Base-by-base conservation (phyloP, 2,329 filamentous ascomycete species). In the Chrysosporium keratinophilum region DNA sequence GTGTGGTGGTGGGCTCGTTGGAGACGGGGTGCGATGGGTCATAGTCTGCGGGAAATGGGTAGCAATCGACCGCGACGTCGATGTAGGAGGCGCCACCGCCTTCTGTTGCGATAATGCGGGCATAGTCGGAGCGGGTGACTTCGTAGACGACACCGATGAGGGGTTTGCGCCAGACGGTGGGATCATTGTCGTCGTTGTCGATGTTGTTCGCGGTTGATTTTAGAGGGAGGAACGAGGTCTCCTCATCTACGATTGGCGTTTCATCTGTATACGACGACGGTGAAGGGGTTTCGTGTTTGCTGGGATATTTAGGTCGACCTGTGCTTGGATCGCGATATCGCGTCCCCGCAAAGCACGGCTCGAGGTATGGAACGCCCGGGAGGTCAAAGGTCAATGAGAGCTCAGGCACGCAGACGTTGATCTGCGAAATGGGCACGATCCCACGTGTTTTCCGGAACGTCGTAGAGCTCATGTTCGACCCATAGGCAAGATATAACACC, bases 131-230 rank as follows among this genome's bases (percentile, higher is more conserved):
- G 15, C 78, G 73, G 0, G 89, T 95, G 31, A 97, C 88, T 72
- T 97, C 90, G 72, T 98, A 98, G 3, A 97, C 93, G 14, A 95
- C 88, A 20, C 93, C 93, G 40, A 96, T 80, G 1, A 98, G 78
- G 3, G 88, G 87, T 63, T 89, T 90, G 58, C 82, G 74, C 89
- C 88, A 95, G 52, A 71, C 73, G 51, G 52, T 64, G 62, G 31
- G 61, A 44, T 35, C 53, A 48, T 54, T 43, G 44, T 74, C 71
- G 17, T 33, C 34, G 14, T 39, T 34, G 33, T 17, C 10, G 31
- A 3, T 41, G 14, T 50, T 42, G 28, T 39, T 28, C 23, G 7
- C 23, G 23, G 23, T 28, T 28, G 23, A 7, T 28, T 28, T 7
- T 7, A 4, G 23, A 28, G 3, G 23, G 23, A 28, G 23, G 7